These are phyloP conservation scores for Cyberlindnera americana DNA, from an alignment of 805 yeast genomes.

Conservation along the genomic window DNA sequence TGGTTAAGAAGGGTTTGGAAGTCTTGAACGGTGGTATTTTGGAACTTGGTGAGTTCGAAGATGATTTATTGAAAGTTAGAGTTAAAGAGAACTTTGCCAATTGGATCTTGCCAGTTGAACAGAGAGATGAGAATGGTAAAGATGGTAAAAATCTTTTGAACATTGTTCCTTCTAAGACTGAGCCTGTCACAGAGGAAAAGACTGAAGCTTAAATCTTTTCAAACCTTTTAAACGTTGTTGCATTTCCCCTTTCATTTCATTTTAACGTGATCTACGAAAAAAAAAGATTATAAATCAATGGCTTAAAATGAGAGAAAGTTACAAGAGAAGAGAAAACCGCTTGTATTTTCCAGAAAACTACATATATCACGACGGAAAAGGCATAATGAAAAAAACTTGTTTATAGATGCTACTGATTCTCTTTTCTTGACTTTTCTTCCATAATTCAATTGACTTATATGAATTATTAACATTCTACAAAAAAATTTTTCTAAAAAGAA, in stretches of 20 bases:
- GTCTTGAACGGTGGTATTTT: slow-evolving; percentile 33
- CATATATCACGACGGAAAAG: no score
- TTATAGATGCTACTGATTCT: no score
- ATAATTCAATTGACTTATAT: no score
- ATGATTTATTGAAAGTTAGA: slow-evolving; percentile 55
- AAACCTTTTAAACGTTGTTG: background rate
- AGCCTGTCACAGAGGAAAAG: background rate
- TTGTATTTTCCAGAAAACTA: no score
- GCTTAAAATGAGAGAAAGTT: no score
- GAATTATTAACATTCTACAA: no score
- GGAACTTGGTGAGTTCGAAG: slow-evolving; percentile 35
- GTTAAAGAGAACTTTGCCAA: slow-evolving; percentile 52
- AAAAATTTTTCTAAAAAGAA: no score
- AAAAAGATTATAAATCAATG: no score
- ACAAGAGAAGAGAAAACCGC: no score
- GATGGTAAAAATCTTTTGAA: slow-evolving; percentile 35
- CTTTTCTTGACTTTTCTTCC: no score
- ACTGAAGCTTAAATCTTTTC: background rate
- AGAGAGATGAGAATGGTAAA: slow-evolving; percentile 43
- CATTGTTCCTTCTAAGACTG: slow-evolving; percentile 16
- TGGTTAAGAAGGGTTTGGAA: slow-evolving; percentile 57
- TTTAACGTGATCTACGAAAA: slow-evolving; percentile 1
- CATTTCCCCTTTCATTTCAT: background rate
- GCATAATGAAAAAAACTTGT: no score
- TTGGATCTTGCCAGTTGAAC: slow-evolving; percentile 64